Evolutionary conservation across 2,329 filamentous ascomycete genomes (phyloP), one percentile per base, ranked within the genome.

Genomic region (Sclerotinia glacialis): DNA sequence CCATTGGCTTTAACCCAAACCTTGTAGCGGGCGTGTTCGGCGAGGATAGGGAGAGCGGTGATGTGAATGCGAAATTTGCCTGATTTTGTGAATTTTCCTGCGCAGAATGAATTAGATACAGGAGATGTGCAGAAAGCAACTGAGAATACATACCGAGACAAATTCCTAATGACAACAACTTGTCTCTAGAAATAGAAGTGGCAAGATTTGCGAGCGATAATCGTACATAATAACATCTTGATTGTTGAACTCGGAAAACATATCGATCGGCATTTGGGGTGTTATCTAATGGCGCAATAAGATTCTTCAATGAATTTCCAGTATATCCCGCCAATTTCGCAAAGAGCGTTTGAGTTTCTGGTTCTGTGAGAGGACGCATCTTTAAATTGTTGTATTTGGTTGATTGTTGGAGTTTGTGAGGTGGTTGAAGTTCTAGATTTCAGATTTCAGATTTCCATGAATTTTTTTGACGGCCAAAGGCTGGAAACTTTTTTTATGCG

Each of bases 1-100:
- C 95, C 95, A 79, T 98, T 98, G 68, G 89, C 86, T 80, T 96
- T 96, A 72, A 99, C 89, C 93, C 93, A 98, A 73, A 98, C 88
- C 86, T 98, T 98, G 81, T 97, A 96, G 68, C 95, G 85, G 54
- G 94, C 94, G 78, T 97, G 92, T 71, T 92, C 89, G 67, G 93
- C 91, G 71, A 99, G 89, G 70, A 97, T 86, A 70, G 93, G 90
- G 67, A 99, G 83, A 23, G 72, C 91, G 1, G 94, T 98, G 76
- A 98, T 91, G 81, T 97, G 93, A 65, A 99, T 83, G 64, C 94
- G 84, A 82, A 99, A 98, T 79, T 98, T 97, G 70, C 93, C 92
- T 5, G 93, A 91, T 83, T 97, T 98, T 69, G 93, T 97, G 81
- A 97, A 96, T 78, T 97, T 97, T 75, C 93, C 93, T 86, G 56